Conservation (phyloP, 2,329 filamentous ascomycete genomes). For the Nannizziopsis barbatae region DNA sequence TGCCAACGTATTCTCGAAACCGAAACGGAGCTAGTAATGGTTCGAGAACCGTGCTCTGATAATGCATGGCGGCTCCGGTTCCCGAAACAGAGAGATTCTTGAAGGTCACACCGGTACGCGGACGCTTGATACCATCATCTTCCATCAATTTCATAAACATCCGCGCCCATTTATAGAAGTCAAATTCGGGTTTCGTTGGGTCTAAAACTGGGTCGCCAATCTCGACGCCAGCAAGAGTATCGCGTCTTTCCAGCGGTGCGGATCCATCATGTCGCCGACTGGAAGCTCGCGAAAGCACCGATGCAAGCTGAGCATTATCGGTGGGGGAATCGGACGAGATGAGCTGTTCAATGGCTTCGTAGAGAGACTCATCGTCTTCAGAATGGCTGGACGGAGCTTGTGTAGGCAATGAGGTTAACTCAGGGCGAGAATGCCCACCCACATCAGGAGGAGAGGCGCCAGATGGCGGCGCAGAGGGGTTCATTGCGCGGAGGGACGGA, state of each 20-base stretch:
- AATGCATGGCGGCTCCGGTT: conserved; percentile 53
- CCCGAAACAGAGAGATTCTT: conserved; percentile 56
- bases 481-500: conserved; percentile 1
- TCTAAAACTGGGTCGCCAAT: conserved; percentile 42
- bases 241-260: conserved; percentile 17
- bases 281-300: conserved; percentile 13
- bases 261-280: not conserved
- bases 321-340: conserved; percentile 5
- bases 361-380: conserved; percentile 4
- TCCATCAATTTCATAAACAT: conserved; percentile 43
- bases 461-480: not conserved
- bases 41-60: conserved; percentile 57
- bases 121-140: conserved; percentile 45
- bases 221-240: conserved; percentile 31
- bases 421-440: too few species aligned
- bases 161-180: conserved; percentile 43
- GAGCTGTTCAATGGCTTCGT: conserved; percentile 12
- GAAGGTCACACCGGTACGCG: conserved; percentile 51
- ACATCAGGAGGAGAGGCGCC: not conserved
- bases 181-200: conserved; percentile 42
- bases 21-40: conserved; percentile 49
- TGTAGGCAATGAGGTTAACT: too few species aligned
- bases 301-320: conserved; percentile 15
- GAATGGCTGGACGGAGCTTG: too few species aligned
- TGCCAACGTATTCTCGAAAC: conserved; percentile 44